These are phyloP conservation scores for Talaromyces atroroseus DNA, from an alignment of 2,329 filamentous ascomycete genomes.

Conservation along the genomic window DNA sequence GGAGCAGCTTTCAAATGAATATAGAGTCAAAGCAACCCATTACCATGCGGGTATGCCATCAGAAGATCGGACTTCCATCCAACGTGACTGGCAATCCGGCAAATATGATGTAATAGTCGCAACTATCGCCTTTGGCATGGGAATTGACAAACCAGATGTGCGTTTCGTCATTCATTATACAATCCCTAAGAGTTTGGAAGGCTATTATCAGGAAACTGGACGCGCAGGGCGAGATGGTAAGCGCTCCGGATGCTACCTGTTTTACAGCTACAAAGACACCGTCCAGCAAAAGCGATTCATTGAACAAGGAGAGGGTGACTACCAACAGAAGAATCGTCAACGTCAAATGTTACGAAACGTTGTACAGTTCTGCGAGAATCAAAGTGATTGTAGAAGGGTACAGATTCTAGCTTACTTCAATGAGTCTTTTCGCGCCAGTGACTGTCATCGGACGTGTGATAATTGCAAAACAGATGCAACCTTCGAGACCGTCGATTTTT, in stretches of 20 bases:
- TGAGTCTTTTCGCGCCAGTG: conserved; percentile 66
- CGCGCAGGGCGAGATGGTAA: conserved; percentile 88
- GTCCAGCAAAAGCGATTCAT: conserved; percentile 74
- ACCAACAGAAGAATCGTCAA: conserved; percentile 77
- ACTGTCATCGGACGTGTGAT: conserved; percentile 76
- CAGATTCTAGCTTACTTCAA: conserved; percentile 94
- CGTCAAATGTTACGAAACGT: conserved; percentile 79
- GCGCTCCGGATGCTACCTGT: conserved; percentile 82
- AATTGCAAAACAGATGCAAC: conserved; percentile 72
- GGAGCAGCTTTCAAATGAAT: conserved; percentile 53
- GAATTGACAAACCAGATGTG: conserved; percentile 97
- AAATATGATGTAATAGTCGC: conserved; percentile 84
- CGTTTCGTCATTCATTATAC: conserved; percentile 93
- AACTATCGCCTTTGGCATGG: conserved; percentile 98
- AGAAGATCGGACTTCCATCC: conserved; percentile 63
- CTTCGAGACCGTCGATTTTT: conserved; percentile 73
- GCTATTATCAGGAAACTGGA: conserved; percentile 97
- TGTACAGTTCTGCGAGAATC: conserved; percentile 83
- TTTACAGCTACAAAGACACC: conserved; percentile 76
- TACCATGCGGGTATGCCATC: conserved; percentile 79
- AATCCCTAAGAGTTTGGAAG: conserved; percentile 90
- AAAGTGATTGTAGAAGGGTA: conserved; percentile 76
- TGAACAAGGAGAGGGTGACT: conserved; percentile 67
- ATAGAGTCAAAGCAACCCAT: conserved; percentile 68
- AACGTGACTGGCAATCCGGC: conserved; percentile 77